Conservation (phyloP, 2,329 filamentous ascomycete species). For the Hirsutella rhossiliensis region DNA sequence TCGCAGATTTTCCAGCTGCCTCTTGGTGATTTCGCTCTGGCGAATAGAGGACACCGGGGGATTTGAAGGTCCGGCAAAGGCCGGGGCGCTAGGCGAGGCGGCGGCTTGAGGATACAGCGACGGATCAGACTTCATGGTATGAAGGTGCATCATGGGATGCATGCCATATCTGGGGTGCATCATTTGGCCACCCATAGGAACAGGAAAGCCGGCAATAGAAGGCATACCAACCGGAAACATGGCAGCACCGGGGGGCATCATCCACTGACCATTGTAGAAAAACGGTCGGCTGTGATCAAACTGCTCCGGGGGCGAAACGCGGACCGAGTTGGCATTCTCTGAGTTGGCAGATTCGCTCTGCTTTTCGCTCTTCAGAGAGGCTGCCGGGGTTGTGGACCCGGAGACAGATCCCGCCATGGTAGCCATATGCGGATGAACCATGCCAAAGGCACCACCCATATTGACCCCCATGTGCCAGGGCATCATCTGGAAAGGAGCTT, state of each 20-base stretch:
- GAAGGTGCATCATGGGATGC: conserved; percentile 12
- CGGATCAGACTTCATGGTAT: conserved; percentile 6
- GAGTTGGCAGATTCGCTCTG: conserved; percentile 17
- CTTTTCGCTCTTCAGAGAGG: conserved; percentile 11
- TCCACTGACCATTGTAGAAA: conserved; percentile 30
- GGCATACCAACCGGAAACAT: conserved; percentile 17
- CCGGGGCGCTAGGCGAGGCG: conserved; percentile 7
- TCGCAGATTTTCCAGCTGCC: conserved; percentile 40
- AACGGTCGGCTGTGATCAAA: conserved; percentile 34
- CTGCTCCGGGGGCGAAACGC: conserved; percentile 28
- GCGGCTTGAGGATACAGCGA: conserved; percentile 6
- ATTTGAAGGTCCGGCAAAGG: conserved; percentile 9
- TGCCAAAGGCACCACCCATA: conserved; percentile 15
- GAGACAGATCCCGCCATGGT: conserved; percentile 9
- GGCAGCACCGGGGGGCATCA: conserved; percentile 19
- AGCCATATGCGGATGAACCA: conserved; percentile 12
- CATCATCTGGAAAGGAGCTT: conserved; percentile 23
- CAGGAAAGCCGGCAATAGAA: conserved; percentile 13
- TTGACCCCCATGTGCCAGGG: conserved; percentile 28
- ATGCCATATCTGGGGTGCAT: conserved; percentile 8
- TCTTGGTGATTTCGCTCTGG: conserved; percentile 47
- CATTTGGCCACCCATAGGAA: conserved; percentile 12
- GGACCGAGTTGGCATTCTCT: conserved; percentile 19
- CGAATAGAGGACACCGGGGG: conserved; percentile 46
- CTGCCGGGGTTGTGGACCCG: conserved; percentile 10